phyloP scores from a whole-genome alignment of 306 rosid genomes.

The Cucumis cinereus region DNA sequence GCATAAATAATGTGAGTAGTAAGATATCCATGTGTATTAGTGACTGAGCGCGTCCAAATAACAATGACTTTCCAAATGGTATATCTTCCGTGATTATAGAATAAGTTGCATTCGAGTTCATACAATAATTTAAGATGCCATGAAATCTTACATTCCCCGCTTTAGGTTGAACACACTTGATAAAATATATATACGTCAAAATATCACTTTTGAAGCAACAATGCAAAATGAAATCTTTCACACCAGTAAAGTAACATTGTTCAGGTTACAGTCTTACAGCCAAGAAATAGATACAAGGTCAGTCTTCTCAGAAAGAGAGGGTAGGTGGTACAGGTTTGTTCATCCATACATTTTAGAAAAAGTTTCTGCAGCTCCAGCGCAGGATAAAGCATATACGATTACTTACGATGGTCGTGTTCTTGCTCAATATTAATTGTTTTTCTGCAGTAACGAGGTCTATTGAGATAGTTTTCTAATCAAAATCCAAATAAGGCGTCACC shows the following conservation, averaged over 20 bases:
- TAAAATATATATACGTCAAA: not conserved
- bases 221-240: not conserved
- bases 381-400: not conserved
- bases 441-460: not conserved
- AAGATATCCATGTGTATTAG: not conserved
- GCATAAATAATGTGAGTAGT: conserved; percentile 2
- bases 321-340: not conserved
- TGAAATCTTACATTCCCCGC: not conserved
- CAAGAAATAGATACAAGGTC: not conserved
- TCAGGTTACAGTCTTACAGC: not conserved
- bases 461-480: not conserved
- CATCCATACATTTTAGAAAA: not conserved
- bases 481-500: not conserved
- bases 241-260: not conserved
- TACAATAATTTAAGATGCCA: not conserved
- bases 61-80: not conserved
- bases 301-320: not conserved
- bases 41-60: not conserved
- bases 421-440: not conserved
- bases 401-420: not conserved
- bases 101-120: not conserved
- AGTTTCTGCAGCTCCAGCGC: not conserved
- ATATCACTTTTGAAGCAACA: not conserved
- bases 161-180: not conserved
- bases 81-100: not conserved